Evolutionary conservation across 768 basidiomycete species (phyloP), one percentile per base, ranked within the genome.

Genomic region (Strobilomyces echinocephalus): DNA sequence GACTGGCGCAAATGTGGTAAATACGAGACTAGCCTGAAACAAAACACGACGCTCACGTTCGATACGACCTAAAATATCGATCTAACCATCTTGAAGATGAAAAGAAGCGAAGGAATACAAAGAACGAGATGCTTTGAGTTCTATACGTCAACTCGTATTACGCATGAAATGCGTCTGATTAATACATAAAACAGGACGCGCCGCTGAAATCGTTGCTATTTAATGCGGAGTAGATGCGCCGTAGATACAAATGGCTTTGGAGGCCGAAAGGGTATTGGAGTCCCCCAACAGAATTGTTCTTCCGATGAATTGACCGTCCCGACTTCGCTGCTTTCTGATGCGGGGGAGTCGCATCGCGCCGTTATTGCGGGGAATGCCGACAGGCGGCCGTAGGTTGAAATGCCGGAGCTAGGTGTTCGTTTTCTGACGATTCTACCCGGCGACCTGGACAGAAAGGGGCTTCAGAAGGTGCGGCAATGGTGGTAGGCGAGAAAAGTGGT

Each of bases 101-200:
- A 42, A n/a, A 16, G 15, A 16, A 34, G 39, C 24, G 10, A 51
- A 35, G 31, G n/a, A 20, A 7, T 49, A 15, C 4, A 10, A 35
- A 34, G 3, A 35, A 30, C 4, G 21, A 28, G 20, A 39, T 20
- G 47, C 9, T 14, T 24, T 26, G 50, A 41, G 28, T 35, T 54
- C 35, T 53, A 56, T 31, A 63, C 58, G 51, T 66, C 57, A 60
- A 50, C 33, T 43, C 14, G 46, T n/a, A n/a, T n/a, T 51, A 47
- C 40, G 97, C 73, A 89, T 91, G 89, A 89, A 57, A 91, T 33
- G 92, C 90, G 20, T 92, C 91, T 54, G 95, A 84, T 68, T 93
- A 92, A 73, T 91, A 91, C n/a, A n/a, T n/a, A 49, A 94, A 88
- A 69, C n/a, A 91, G 91, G 68, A 87, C 70, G 95, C 91, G 31